Evolutionary conservation across 345 rosid genomes (phyloP).

Genomic region (Crucihimalaya himalaica): DNA sequence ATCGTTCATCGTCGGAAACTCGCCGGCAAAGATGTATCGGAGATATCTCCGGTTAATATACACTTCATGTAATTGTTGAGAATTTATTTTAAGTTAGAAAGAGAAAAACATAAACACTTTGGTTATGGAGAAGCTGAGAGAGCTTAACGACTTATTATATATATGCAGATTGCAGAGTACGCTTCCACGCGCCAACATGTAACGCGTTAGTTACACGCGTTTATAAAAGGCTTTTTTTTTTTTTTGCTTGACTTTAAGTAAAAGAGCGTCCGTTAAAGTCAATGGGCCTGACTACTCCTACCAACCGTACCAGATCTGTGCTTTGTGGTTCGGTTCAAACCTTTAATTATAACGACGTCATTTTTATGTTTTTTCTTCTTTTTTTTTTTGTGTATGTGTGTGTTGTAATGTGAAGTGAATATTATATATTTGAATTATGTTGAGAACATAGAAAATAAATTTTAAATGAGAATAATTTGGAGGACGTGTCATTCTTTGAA

Average conservation of each 20-base stretch:
- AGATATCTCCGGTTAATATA: not conserved
- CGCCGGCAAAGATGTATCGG: not conserved
- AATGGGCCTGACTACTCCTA: conserved; percentile 29
- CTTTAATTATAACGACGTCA: conserved; percentile 5
- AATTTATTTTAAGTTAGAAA: not conserved
- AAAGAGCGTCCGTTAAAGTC: conserved; percentile 23
- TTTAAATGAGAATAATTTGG: conserved; percentile 21
- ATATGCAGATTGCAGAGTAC: not conserved
- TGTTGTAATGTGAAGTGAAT: not conserved
- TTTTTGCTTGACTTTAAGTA: conserved; percentile 9
- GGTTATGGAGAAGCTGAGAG: conserved; percentile 17
- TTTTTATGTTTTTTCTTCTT: not conserved
- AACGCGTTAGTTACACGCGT: not conserved
- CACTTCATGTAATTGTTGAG: conserved; percentile 2
- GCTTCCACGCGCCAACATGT: conserved; percentile 17
- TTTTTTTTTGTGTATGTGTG: not conserved
- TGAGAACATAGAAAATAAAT: not conserved
- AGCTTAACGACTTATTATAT: conserved; percentile 12
- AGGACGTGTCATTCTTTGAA: conserved; percentile 37
- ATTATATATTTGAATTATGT: not conserved
- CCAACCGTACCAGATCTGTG: conserved; percentile 32
- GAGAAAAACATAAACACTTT: not conserved
- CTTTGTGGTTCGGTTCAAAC: conserved; percentile 24
- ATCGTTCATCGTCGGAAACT: conserved; percentile 46
- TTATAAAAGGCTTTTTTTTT: not conserved